Evolutionary conservation across 2,329 filamentous ascomycete species (phyloP).

Genomic region (Aureobasidium leucospermi): DNA sequence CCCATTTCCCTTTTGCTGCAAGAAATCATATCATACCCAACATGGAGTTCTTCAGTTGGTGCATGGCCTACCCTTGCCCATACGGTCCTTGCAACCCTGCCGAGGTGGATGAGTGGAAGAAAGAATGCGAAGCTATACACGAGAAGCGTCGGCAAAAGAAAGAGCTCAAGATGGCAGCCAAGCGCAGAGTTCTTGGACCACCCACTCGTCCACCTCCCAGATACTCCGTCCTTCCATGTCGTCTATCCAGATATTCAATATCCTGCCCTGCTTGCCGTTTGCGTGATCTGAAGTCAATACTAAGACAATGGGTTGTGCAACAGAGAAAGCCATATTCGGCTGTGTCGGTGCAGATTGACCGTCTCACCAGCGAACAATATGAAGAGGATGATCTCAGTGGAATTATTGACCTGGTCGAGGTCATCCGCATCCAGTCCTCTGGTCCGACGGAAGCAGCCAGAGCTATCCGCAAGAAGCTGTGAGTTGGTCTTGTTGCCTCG

Average conservation of each 20-base stretch:
- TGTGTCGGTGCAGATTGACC: slow-evolving; percentile 86
- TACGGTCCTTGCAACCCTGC: slow-evolving; percentile 12
- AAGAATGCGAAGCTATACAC: neutral
- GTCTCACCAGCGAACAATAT: slow-evolving; percentile 79
- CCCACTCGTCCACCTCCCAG: neutral
- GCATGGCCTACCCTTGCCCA: slow-evolving; percentile 16
- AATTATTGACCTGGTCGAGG: slow-evolving; percentile 89
- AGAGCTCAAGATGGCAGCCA: neutral
- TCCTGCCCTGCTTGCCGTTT: slow-evolving; percentile 14
- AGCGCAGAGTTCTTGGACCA: neutral
- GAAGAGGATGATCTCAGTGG: slow-evolving; percentile 87
- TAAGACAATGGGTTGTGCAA: slow-evolving; percentile 15
- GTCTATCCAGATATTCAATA: slow-evolving; percentile 11
- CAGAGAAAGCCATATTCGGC: slow-evolving; percentile 83
- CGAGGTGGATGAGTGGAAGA: slow-evolving; percentile 4
- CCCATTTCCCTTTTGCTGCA: neutral
- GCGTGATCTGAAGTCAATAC: slow-evolving; percentile 12
- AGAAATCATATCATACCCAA: neutral
- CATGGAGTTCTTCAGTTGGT: slow-evolving; percentile 13
- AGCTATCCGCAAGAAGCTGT: slow-evolving; percentile 91
- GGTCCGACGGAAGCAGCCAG: slow-evolving; percentile 85
- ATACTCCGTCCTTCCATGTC: slow-evolving; percentile 10
- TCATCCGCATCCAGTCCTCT: slow-evolving; percentile 78
- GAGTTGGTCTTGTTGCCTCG: slow-evolving; percentile 25
- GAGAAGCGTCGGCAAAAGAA: slow-evolving; percentile 4